These are phyloP conservation scores for Termitomyces titanicus DNA, from an alignment of 768 basidiomycete species.

Conservation along the genomic window DNA sequence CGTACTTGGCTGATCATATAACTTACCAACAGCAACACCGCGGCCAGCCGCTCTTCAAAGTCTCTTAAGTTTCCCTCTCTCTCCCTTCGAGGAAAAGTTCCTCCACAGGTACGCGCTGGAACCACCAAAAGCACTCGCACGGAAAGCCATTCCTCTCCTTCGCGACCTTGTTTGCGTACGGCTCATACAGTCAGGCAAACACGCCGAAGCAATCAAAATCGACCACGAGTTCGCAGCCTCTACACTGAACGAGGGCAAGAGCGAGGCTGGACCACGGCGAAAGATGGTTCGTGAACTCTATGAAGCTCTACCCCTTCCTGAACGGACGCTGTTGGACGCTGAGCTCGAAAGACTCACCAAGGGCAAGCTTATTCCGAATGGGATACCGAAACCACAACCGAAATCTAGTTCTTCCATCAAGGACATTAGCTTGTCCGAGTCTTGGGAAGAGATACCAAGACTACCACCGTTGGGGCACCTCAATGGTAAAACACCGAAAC, in stretches of 20 bases:
- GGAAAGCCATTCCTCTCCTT: slow-evolving; percentile 49
- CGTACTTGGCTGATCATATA: slow-evolving; percentile 1
- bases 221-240: slow-evolving; percentile 57
- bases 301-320: slow-evolving; percentile 54
- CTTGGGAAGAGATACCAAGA: slow-evolving; percentile 58
- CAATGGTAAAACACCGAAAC: slow-evolving; percentile 5
- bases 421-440: slow-evolving; percentile 42
- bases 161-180: slow-evolving; percentile 81
- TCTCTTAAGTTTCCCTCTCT: slow-evolving; percentile 64
- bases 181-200: slow-evolving; percentile 68
- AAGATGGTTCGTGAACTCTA: slow-evolving; percentile 72
- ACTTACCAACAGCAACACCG: slow-evolving; percentile 60
- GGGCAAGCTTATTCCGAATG: slow-evolving; percentile 5
- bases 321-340: slow-evolving; percentile 59
- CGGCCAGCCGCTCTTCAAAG: slow-evolving; percentile 54
- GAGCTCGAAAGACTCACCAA: slow-evolving; percentile 40
- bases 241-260: slow-evolving; percentile 34
- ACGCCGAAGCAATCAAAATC: slow-evolving; percentile 70
- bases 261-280: slow-evolving; percentile 50
- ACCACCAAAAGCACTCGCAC: slow-evolving; percentile 44
- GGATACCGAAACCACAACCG: slow-evolving; percentile 7
- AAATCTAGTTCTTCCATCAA: slow-evolving; percentile 13
- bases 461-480: slow-evolving; percentile 4
- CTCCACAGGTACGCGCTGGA: slow-evolving; percentile 57
- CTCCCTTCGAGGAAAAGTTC: slow-evolving; percentile 56